phyloP scores from a whole-genome alignment of 2,329 filamentous ascomycete species.

The Hymenoscyphus fraxineus region DNA sequence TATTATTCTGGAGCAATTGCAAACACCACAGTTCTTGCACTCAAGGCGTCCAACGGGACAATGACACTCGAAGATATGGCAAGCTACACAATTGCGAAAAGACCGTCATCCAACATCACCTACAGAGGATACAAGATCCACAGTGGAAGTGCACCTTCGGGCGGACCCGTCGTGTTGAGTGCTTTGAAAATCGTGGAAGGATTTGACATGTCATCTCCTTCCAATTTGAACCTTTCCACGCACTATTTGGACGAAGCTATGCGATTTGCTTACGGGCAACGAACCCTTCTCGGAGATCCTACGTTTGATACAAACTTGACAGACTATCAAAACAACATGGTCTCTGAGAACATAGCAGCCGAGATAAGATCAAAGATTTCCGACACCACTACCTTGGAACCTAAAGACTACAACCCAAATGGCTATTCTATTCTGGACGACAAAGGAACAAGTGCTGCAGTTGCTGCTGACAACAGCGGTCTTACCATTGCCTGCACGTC shows the following conservation, averaged over 20 bases:
- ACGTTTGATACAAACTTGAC: conserved; percentile 54
- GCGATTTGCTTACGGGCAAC: conserved; percentile 61
- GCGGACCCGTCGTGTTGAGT: conserved; percentile 70
- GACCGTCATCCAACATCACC: conserved; percentile 58
- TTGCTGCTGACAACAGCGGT: conserved; percentile 55
- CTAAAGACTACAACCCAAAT: conserved; percentile 58
- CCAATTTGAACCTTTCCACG: conserved; percentile 55
- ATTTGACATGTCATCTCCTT: conserved; percentile 60
- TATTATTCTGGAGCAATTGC: conserved; percentile 75
- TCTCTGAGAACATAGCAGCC: conserved; percentile 49
- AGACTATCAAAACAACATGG: conserved; percentile 51
- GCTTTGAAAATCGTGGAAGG: conserved; percentile 74
- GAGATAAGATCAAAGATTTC: conserved; percentile 56
- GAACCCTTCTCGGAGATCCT: conserved; percentile 61
- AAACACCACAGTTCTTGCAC: conserved; percentile 64
- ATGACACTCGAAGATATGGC: conserved; percentile 78
- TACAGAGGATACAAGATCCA: conserved; percentile 71
- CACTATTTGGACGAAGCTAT: conserved; percentile 66
- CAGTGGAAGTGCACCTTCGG: conserved; percentile 68
- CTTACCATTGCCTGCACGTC: conserved; percentile 62
- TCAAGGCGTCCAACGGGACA: conserved; percentile 71
- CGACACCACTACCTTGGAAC: conserved; percentile 53
- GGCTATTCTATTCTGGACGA: conserved; percentile 53
- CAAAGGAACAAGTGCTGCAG: conserved; percentile 49
- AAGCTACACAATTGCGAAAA: conserved; percentile 65